Evolutionary conservation across 495 filamentous ascomycete genomes (phyloP), one percentile per base, ranked within the genome.

Genomic region (Penicillium goetzii): DNA sequence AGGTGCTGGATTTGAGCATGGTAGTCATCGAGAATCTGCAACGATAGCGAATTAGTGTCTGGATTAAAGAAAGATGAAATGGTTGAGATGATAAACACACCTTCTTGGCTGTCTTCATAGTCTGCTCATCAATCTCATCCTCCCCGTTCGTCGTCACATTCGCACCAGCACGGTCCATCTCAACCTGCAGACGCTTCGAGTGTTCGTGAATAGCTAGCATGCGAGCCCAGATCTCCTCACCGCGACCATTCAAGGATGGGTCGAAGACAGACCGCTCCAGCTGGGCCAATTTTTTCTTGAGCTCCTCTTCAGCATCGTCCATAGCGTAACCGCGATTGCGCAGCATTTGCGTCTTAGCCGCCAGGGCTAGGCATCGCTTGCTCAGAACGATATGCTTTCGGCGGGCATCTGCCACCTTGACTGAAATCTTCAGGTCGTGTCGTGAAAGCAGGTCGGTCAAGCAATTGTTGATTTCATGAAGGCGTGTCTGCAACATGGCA

Each of bases 151-250:
- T 75, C 51, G 75, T 72, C 58, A 73, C 86, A 74, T 68, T 84
- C 21, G 74, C 63, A 62, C 84, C 87, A 58, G 83, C 73, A 70
- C 86, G 89, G 68, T 90, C 88, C 65, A 95, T 83, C 78, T 97
- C 93, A 55, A 83, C 83, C 75, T 92, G 89, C 64, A 99, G 78
- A 50, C 86, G 84, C 70, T 88, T 87, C 36, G 90, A 90, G 65
- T 92, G 85, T 63, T 94, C 92, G 66, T 91, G 81, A 38, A 97
- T 86, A 28, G 88, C 88, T 58, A 96, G 85, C 84, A 99, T 89
- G 34, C 96, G 82, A 38, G 95, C 96, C 95, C 95, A 99, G 54
- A 99, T 90, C 80, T 99, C 95, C 76, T 99, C 95, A 56, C 87
- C 87, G 59, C 93, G 80, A 5, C 92, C 93, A 55, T 83, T 88